Evolutionary conservation across 78 protist genomes (phyloP).

Genomic region (Dictyostelium discoideum): dicty_2.7 NC_007089.4:4222001-4222500

Average conservation of each 20-base stretch:
- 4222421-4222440: conserved; percentile 71
- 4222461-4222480: conserved; percentile 52
- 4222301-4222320: neutral
- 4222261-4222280: neutral
- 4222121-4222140: neutral
- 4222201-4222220: neutral
- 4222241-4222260: neutral
- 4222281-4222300: neutral
- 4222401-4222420: conserved; percentile 67
- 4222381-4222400: conserved; percentile 44
- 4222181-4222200: neutral
- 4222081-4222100: neutral
- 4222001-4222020: neutral
- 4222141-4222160: neutral
- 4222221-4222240: neutral
- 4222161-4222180: neutral
- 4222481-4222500: conserved; percentile 53
- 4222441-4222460: conserved; percentile 57
- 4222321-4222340: neutral
- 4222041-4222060: neutral
- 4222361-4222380: conserved; percentile 27
- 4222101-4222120: neutral
- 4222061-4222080: neutral
- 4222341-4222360: neutral
- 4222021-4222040: neutral